These are phyloP conservation scores for bread wheat (Triticum aestivum) DNA, from an alignment of 176 grass and related monocot genomes.

Conservation along the genomic window DNA sequence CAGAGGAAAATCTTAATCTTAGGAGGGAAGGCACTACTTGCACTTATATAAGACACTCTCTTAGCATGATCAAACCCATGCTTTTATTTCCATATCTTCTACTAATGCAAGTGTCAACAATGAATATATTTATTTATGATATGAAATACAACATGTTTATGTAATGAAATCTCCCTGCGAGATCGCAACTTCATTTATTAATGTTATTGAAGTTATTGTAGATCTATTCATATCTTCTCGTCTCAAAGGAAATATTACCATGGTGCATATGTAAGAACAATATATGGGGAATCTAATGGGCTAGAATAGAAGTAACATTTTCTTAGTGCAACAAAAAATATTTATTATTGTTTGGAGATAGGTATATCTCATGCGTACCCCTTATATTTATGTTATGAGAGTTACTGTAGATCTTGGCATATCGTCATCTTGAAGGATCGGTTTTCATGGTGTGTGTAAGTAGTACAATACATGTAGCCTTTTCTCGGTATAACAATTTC, in stretches of 20 bases:
- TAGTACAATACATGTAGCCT: too few species aligned
- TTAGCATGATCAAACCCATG: too few species aligned
- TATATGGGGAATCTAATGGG: not conserved
- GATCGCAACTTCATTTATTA: not conserved
- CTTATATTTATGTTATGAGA: not conserved
- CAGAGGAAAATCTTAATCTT: too few species aligned
- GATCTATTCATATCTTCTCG: not conserved
- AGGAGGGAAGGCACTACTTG: too few species aligned
- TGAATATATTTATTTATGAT: not conserved
- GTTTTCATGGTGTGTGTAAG: too few species aligned
- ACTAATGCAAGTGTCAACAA: too few species aligned
- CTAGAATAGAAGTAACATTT: not conserved
- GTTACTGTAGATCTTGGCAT: too few species aligned
- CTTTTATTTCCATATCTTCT: too few species aligned
- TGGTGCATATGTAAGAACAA: not conserved
- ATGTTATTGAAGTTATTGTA: not conserved
- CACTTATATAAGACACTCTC: too few species aligned
- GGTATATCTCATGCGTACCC: not conserved
- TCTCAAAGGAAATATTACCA: not conserved
- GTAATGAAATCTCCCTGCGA: not conserved
- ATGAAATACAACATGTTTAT: not conserved
- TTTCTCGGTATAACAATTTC: too few species aligned
- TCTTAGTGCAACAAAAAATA: not conserved
- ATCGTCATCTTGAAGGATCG: too few species aligned
- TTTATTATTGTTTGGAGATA: not conserved